Evolutionary conservation across 257 asterid species (phyloP), one percentile per base, ranked within the genome.

Genomic region (Cinchona pubescens): DNA sequence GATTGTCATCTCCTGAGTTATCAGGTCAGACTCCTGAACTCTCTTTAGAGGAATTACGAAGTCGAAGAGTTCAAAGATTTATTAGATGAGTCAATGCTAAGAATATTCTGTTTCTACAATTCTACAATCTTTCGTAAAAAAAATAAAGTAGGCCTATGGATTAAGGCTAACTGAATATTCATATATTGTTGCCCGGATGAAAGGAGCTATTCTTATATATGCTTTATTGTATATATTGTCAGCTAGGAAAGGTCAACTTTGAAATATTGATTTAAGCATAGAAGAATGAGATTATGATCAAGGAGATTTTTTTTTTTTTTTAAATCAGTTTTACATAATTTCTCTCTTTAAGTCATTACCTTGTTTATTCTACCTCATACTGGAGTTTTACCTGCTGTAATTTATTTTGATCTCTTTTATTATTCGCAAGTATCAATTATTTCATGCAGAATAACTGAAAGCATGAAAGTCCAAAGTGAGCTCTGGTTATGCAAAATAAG

Each of bases 31-130:
- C 71, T 29, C 80, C 74, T 5, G 83, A 83, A 62, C 75, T 88
- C 63, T 63, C 92, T 30, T 58, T 86, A 4, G 96, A 93, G 67
- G 96, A 91, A 83, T 70, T 91, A 65, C 81, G 97, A 4, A 88
- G 81, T 76, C 80, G 90, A 45, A 89, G 98, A 83, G 77, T 93
- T 72, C 71, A 79, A 81, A 80, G 98, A 76, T 91, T 88, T 67
- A 86, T 82, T 43, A 75, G 89, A 79, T 23, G 67, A 66, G 37
- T 35, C n/a, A 23, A n/a, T 19, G 38, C 23, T 8, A 7, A 18
- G 40, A 58, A 45, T 29, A 4, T 27, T 45, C 27, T 0, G 12
- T 30, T 2, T 60, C 0, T 19, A 15, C 5, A 25, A 59, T 59
- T 10, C 1, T 29, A 37, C 9, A 25, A 37, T 59, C 58, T 18